A percentile compares a stretch with the other conserved stretches of the same genome.
These are phyloP conservation scores for Ceriops tagal DNA, from an alignment of 345 rosid genomes.

Conservation along the genomic window DNA sequence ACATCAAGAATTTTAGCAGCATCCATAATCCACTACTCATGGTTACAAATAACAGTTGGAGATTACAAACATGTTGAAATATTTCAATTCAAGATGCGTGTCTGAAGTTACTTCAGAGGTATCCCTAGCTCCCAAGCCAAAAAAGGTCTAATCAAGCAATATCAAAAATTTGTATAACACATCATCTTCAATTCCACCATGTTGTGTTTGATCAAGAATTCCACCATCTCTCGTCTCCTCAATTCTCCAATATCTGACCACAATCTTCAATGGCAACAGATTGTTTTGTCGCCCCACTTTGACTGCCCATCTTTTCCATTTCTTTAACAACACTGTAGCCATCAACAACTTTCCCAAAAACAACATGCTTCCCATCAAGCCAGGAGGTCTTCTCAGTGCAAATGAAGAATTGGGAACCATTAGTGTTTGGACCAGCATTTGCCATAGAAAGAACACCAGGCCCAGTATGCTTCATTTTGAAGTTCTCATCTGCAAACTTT, in stretches of 20 bases:
- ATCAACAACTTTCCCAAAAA: slow-evolving; percentile 82
- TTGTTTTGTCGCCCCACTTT: slow-evolving; percentile 43
- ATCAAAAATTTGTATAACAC: too few relatives aligned
- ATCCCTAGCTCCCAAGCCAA: too few relatives aligned
- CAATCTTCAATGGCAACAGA: slow-evolving; percentile 66
- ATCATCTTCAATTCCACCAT: too few relatives aligned
- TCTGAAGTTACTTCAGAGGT: too few relatives aligned
- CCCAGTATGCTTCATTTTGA: slow-evolving; percentile 67
- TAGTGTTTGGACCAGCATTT: slow-evolving; percentile 67
- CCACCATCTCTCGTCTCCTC: slow-evolving; percentile 12
- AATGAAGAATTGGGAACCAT: slow-evolving; percentile 92
- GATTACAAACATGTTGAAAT: too few relatives aligned
- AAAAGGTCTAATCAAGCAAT: too few relatives aligned
- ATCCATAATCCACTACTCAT: too few relatives aligned
- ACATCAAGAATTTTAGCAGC: too few relatives aligned
- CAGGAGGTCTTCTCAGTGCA: slow-evolving; percentile 71
- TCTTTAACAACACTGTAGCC: slow-evolving; percentile 63
- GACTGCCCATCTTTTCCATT: slow-evolving; percentile 70
- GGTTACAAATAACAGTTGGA: too few relatives aligned
- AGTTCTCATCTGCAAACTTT: slow-evolving; percentile 80
- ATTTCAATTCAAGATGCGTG: too few relatives aligned
- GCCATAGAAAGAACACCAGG: slow-evolving; percentile 86
- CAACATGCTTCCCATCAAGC: slow-evolving; percentile 91
- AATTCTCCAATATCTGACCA: slow-evolving; percentile 50
- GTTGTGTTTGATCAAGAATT: not conserved